These are phyloP conservation scores for Candida pseudoglaebosa DNA, from an alignment of 805 yeast genomes.

Conservation along the genomic window DNA sequence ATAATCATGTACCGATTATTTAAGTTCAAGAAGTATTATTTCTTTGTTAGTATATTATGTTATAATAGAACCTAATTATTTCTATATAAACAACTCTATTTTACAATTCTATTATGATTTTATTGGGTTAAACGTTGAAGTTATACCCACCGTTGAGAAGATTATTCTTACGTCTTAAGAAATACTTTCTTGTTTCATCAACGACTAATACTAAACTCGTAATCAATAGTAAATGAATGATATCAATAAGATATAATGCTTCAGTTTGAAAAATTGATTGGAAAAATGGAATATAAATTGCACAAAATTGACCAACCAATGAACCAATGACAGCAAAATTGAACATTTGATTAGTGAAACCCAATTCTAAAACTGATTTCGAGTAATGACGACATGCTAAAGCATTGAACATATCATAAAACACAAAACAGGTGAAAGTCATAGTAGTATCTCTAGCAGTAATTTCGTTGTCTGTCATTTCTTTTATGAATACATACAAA, in stretches of 20 bases:
- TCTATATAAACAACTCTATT: not conserved
- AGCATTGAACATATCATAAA: slow-evolving; percentile 97
- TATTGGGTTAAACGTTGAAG: slow-evolving; percentile 14
- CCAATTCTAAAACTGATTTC: slow-evolving; percentile 79
- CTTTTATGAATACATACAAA: slow-evolving; percentile 76
- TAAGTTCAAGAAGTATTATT: too few species aligned
- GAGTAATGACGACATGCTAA: slow-evolving; percentile 85
- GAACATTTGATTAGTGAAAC: slow-evolving; percentile 83
- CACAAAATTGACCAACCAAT: slow-evolving; percentile 85
- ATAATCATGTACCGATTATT: too few species aligned
- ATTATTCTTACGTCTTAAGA: slow-evolving; percentile 19
- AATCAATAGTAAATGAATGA: slow-evolving; percentile 55
- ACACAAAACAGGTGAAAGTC: slow-evolving; percentile 96
- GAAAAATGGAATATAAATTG: slow-evolving; percentile 89
- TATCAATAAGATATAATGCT: slow-evolving; percentile 69
- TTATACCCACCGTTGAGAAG: slow-evolving; percentile 12
- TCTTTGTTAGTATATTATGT: too few species aligned
- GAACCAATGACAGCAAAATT: slow-evolving; percentile 89
- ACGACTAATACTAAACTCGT: slow-evolving; percentile 81
- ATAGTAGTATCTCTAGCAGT: slow-evolving; percentile 97
- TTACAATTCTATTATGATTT: slow-evolving; percentile 2
- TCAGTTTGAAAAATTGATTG: slow-evolving; percentile 94
- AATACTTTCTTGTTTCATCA: slow-evolving; percentile 75
- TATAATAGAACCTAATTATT: too few species aligned
- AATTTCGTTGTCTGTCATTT: slow-evolving; percentile 78